Percentiles rank a stretch among this genome's conserved stretches.
Conservation (phyloP, 202 grass and related monocot genomes). For the Alloteropsis angusta region DNA sequence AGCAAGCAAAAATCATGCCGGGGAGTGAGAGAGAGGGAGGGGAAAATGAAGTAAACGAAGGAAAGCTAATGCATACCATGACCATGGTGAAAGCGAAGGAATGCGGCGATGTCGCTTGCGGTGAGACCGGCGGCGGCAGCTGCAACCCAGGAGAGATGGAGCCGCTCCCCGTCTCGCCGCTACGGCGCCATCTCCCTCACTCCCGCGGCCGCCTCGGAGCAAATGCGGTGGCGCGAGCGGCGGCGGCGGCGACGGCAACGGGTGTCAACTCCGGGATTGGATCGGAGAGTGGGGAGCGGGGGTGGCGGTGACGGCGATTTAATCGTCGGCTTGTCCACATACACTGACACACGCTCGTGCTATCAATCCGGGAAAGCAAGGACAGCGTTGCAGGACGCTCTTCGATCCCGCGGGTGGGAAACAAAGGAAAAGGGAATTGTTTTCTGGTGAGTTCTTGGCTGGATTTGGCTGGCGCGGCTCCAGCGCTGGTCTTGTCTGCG, state of each 20-base stretch:
- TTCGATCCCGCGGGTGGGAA: neutral
- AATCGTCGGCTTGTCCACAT: neutral
- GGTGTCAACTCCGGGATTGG: neutral
- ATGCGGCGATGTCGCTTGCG: neutral
- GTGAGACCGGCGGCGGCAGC: conserved; percentile 22
- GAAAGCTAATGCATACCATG: neutral
- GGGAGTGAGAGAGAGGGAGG: too few relatives aligned
- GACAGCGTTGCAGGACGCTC: conserved; percentile 8
- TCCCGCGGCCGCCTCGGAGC: neutral
- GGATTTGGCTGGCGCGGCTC: conserved; percentile 20
- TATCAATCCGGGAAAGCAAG: conserved; percentile 14
- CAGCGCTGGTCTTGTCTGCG: conserved; percentile 19
- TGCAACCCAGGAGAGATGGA: conserved; percentile 45
- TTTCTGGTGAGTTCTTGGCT: conserved; percentile 7
- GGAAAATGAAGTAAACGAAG: neutral
- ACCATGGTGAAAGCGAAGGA: neutral
- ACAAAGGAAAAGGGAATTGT: neutral
- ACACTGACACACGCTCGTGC: neutral
- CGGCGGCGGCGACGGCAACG: neutral
- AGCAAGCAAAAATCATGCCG: neutral
- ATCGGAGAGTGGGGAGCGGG: neutral
- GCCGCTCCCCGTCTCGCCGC: conserved; percentile 30
- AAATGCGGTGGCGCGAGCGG: neutral
- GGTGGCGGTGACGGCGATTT: conserved; percentile 7
- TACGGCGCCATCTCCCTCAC: conserved; percentile 21